These are phyloP conservation scores for Aspergillus quadricinctus DNA, from an alignment of 2,329 filamentous ascomycete species.

Conservation along the genomic window DNA sequence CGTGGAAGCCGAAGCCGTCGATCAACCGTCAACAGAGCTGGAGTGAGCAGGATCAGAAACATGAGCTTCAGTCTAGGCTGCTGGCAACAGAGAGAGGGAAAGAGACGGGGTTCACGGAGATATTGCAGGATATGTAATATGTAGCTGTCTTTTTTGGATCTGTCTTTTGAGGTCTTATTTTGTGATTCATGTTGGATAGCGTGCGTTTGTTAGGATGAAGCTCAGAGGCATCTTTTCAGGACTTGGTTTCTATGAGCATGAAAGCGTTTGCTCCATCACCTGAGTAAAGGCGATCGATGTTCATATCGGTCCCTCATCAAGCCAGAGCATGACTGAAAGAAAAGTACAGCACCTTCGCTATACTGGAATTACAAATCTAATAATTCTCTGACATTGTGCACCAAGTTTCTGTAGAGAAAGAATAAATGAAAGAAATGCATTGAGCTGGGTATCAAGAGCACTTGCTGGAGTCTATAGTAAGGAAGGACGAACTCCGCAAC, in stretches of 20 bases:
- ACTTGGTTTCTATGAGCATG: not conserved
- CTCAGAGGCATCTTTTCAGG: not conserved
- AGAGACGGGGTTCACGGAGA: slow-evolving; percentile 56
- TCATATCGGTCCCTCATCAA: not conserved
- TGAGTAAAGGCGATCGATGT: not conserved
- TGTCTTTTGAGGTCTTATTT: not conserved
- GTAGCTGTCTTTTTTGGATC: not conserved
- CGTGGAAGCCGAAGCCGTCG: slow-evolving; percentile 29
- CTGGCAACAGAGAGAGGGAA: slow-evolving; percentile 39
- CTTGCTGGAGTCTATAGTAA: not conserved
- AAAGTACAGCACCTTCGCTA: not conserved
- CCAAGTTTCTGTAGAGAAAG: not conserved
- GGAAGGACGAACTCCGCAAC: not conserved
- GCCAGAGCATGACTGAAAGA: not conserved
- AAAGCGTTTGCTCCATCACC: not conserved
- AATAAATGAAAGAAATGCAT: not conserved
- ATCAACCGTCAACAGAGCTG: slow-evolving; percentile 32
- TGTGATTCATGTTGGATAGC: not conserved
- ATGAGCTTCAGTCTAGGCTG: slow-evolving; percentile 45
- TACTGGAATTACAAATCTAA: not conserved
- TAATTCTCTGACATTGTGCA: not conserved
- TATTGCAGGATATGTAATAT: slow-evolving; percentile 31
- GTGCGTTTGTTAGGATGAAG: not conserved
- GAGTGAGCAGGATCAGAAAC: slow-evolving; percentile 53
- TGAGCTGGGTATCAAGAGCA: not conserved